These are phyloP conservation scores for Ganoderma leucocontextum DNA, from an alignment of 1,284 basidiomycete species.

Conservation along the genomic window DNA sequence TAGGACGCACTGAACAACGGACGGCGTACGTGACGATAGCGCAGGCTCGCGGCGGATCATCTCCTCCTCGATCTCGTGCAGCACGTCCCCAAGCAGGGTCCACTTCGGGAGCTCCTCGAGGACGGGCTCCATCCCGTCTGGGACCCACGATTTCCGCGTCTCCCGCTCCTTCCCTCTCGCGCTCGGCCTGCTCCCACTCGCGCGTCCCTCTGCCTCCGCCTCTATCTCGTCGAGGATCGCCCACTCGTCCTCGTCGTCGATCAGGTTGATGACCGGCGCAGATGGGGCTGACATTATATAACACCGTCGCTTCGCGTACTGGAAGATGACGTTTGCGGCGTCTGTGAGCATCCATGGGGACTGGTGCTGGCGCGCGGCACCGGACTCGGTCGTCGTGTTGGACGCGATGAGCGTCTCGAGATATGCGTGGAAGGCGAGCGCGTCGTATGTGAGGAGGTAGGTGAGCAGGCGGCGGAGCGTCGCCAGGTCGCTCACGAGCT, in stretches of 20 bases:
- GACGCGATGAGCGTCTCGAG: constrained; percentile 90
- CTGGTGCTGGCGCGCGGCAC: constrained; percentile 69
- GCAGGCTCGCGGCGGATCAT: constrained; percentile 69
- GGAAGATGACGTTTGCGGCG: constrained; percentile 89
- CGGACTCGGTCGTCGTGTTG: constrained; percentile 63
- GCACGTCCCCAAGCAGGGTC: constrained; percentile 83
- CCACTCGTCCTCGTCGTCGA: constrained; percentile 89
- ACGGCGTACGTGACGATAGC: constrained; percentile 40
- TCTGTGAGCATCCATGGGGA: constrained; percentile 91
- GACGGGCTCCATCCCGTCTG: constrained; percentile 84
- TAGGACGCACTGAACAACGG: background rate
- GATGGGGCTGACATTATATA: constrained; percentile 61
- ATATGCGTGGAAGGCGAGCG: constrained; percentile 91
- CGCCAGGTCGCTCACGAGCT: constrained; percentile 89
- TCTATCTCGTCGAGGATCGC: constrained; percentile 89
- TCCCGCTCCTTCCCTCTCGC: constrained; percentile 4
- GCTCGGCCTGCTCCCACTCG: constrained; percentile 28
- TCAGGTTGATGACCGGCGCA: constrained; percentile 16
- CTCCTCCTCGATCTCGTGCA: constrained; percentile 94
- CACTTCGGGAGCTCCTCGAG: constrained; percentile 97
- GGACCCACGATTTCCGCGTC: constrained; percentile 65
- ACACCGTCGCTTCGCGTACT: constrained; percentile 82
- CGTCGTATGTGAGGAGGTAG: constrained; percentile 93
- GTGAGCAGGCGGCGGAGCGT: constrained; percentile 86
- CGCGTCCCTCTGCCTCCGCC: constrained; percentile 37